Evolutionary conservation across 345 rosid genomes (phyloP), one percentile per base, ranked within the genome.

Genomic region (Eucalyptus erythrocorys): DNA sequence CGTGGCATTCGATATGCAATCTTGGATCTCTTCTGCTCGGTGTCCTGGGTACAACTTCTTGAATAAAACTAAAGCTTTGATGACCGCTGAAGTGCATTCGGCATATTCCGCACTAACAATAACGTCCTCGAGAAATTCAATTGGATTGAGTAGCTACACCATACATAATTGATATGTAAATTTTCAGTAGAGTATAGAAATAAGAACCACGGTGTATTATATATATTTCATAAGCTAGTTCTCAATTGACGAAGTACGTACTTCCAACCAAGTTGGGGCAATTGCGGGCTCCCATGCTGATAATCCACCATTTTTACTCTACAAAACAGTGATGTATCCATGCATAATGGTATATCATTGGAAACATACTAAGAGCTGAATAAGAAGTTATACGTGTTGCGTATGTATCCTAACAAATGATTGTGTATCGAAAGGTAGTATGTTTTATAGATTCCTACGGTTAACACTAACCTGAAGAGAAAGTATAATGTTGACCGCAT

Each of bases 51-150:
- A 89, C 8, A 91, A 87, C 91, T 94, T 89, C 68, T 90, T 91
- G 82, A 94, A 93, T 85, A 94, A 61, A 89, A 91, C 91, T 34
- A 94, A 85, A 12, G 93, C 92, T 61, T 93, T 93, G 47, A 93
- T 82, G 49, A 90, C 94, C 40, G 96, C n/a, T 53, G 94, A 86
- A 5, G 97, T 95, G 89, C 97, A 93, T 90, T 95, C 96, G 9
- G 89, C 87, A 22, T 90, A 91, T 22, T 91, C 94, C 24, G 88
- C 87, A 89, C 94, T 94, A 10, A 86, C 45, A 47, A 95, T 92
- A 19, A 89, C 85, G 87, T 92, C 91, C 5, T 87, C 90, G 2
- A 94, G 86, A 82, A 93, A 90, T 27, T 95, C 96, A n/a, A 91
- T 90, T 4, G 97, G 95, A 86, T 95, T 94, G 3, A 94, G 91